These are phyloP conservation scores for Fusarium camptoceras DNA, from an alignment of 2,329 filamentous ascomycete genomes.

Conservation along the genomic window DNA sequence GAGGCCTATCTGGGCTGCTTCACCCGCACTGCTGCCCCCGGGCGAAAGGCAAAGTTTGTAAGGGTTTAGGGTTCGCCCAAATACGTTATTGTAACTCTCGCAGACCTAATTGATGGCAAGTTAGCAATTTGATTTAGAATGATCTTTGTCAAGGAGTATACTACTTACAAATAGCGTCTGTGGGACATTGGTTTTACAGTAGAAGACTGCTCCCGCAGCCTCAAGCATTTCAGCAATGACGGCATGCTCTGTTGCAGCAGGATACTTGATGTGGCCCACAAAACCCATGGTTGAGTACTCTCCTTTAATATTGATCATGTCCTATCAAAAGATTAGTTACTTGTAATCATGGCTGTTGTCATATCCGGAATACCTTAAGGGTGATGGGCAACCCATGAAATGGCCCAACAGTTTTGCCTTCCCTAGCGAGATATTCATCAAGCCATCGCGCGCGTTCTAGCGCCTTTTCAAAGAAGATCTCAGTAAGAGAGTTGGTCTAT, in stretches of 20 bases:
- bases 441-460: not conserved
- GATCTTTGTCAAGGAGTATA: no score
- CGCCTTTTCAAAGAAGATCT: not conserved
- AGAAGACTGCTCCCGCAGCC: not conserved
- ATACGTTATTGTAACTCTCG: not conserved
- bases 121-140: no score
- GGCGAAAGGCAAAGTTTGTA: not conserved
- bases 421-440: not conserved
- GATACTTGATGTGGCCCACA: no score
- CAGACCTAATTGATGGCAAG: no score
- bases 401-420: not conserved
- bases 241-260: not conserved
- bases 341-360: no score
- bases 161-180: no score
- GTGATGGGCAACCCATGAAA: not conserved
- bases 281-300: not conserved
- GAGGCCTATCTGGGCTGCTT: not conserved
- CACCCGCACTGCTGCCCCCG: not conserved
- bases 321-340: no score
- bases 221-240: not conserved
- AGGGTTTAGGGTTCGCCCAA: not conserved
- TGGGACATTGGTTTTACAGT: not conserved
- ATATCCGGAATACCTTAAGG: no score
- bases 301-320: no score
- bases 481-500: not conserved